These are phyloP conservation scores for Gracilaria domingensis DNA, from an alignment of 23 red algal genomes.

Conservation along the genomic window DNA sequence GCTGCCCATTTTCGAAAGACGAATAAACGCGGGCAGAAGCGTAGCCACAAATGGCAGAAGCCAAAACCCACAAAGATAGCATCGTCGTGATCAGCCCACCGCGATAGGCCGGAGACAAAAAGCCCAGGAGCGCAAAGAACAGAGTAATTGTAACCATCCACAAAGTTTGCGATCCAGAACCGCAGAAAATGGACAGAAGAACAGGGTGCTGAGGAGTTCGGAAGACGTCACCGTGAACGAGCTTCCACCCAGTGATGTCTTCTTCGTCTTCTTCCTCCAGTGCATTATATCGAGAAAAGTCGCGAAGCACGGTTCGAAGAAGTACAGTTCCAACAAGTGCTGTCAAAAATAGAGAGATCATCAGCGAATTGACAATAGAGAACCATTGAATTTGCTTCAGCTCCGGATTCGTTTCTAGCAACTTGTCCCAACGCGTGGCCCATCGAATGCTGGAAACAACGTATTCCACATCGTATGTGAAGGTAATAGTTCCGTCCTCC, in stretches of 20 bases:
- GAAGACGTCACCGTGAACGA: conserved; percentile 99
- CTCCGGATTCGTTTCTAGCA: conserved; percentile 76
- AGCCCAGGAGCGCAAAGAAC: conserved; percentile 89
- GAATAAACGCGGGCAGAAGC: conserved; percentile 87
- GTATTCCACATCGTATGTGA: conserved; percentile 92
- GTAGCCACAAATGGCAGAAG: conserved; percentile 81
- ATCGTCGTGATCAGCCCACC: conserved; percentile 93
- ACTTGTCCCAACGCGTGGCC: conserved; percentile 96
- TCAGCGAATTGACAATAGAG: conserved; percentile 93
- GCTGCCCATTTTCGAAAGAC: conserved; percentile 64
- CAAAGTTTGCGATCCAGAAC: conserved; percentile 89
- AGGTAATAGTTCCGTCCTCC: conserved; percentile 44
- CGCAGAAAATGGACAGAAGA: conserved; percentile 83
- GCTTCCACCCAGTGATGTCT: conserved; percentile 95
- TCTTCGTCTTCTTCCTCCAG: conserved; percentile 92
- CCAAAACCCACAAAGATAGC: conserved; percentile 87
- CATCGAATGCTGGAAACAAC: conserved; percentile 72
- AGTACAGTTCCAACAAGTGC: conserved; percentile 90
- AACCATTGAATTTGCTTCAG: conserved; percentile 95
- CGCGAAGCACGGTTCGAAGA: conserved; percentile 90
- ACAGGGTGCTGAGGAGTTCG: conserved; percentile 76
- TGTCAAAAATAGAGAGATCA: conserved; percentile 94
- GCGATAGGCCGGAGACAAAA: conserved; percentile 97
- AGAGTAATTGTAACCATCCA: conserved; percentile 82
- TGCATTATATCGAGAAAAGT: conserved; percentile 97